Percentiles rank a stretch among this genome's conserved stretches.
Evolutionary conservation across 371 early-diverging fungal genomes (phyloP).

Genomic region (Mycotypha africana): DNA sequence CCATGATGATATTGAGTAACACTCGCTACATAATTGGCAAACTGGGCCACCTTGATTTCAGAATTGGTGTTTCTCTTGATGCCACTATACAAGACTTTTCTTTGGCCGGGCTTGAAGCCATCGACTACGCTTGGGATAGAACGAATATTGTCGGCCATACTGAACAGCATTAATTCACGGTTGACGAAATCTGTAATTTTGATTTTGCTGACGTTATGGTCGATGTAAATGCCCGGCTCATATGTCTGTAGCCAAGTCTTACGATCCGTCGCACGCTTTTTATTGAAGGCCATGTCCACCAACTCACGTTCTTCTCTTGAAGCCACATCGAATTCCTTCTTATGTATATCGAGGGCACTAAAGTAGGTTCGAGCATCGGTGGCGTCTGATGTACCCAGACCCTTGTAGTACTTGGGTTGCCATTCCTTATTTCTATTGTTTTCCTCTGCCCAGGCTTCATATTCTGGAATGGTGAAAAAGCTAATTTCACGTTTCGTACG

Average conservation of each 20-base stretch:
- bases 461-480: slow-evolving; percentile 99
- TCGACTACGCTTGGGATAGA: slow-evolving; percentile 98
- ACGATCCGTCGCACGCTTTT: slow-evolving; percentile 94
- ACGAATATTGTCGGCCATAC: slow-evolving; percentile 96
- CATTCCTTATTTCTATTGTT: slow-evolving; percentile 68
- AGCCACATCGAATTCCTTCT: slow-evolving; percentile 78
- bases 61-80: slow-evolving; percentile 82
- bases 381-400: slow-evolving; percentile 95
- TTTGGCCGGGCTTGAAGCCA: slow-evolving; percentile 99
- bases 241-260: slow-evolving; percentile 95
- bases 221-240: slow-evolving; percentile 93
- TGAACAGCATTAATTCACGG: slow-evolving; percentile 96
- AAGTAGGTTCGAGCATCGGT: slow-evolving; percentile 97
- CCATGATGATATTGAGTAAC: slow-evolving; percentile 99
- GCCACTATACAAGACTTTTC: slow-evolving; percentile 95
- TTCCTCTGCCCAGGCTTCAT: slow-evolving; percentile 83
- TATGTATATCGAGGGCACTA: slow-evolving; percentile 72
- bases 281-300: slow-evolving; percentile 98
- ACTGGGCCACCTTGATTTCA: slow-evolving; percentile 96
- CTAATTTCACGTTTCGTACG: slow-evolving; percentile 52
- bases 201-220: slow-evolving; percentile 77
- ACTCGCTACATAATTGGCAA: slow-evolving; percentile 95
- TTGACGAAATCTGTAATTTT: slow-evolving; percentile 96
- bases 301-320: slow-evolving; percentile 69
- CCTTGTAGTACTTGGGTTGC: slow-evolving; percentile 98